Evolutionary conservation across 805 yeast genomes (phyloP).

Genomic region (Kodamaea leandrae): DNA sequence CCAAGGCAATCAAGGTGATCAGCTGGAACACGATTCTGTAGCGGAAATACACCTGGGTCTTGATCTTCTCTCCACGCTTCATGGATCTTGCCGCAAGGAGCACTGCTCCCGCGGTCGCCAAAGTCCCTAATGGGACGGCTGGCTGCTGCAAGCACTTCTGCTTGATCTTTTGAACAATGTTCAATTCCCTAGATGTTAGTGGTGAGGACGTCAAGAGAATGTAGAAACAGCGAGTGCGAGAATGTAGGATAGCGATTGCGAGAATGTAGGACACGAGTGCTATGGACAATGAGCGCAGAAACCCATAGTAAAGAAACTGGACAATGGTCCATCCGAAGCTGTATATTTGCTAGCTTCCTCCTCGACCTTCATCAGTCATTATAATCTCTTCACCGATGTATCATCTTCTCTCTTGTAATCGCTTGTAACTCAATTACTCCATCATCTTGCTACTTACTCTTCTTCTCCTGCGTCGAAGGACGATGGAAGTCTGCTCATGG

Average conservation of each 20-base stretch:
- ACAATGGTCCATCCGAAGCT: too few relatives aligned
- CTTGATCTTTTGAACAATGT: constrained; percentile 54
- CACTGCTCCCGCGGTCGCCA: constrained; percentile 80
- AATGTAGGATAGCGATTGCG: not conserved
- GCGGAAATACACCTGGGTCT: constrained; percentile 83
- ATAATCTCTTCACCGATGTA: too few relatives aligned
- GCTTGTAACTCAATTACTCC: too few relatives aligned
- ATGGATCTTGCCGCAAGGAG: constrained; percentile 74
- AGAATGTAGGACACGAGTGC: not conserved
- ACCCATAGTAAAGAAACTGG: not conserved
- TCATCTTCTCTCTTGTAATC: too few relatives aligned
- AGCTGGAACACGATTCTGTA: constrained; percentile 89
- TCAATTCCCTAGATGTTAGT: constrained; percentile 26
- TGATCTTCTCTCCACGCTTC: constrained; percentile 64
- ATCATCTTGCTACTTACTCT: too few relatives aligned
- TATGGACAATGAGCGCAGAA: too few relatives aligned
- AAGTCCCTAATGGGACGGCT: constrained; percentile 77
- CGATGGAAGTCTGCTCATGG: constrained; percentile 37
- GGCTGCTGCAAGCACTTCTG: constrained; percentile 81
- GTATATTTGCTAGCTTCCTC: too few relatives aligned
- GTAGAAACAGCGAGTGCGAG: too few relatives aligned
- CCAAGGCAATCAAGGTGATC: constrained; percentile 75
- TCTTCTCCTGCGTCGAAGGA: constrained; percentile 46
- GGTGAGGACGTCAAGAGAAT: too few relatives aligned
- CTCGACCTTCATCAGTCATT: too few relatives aligned